Evolutionary conservation across 2,329 filamentous ascomycete species (phyloP).

Genomic region (Aspergillus fumigatiaffinis): DNA sequence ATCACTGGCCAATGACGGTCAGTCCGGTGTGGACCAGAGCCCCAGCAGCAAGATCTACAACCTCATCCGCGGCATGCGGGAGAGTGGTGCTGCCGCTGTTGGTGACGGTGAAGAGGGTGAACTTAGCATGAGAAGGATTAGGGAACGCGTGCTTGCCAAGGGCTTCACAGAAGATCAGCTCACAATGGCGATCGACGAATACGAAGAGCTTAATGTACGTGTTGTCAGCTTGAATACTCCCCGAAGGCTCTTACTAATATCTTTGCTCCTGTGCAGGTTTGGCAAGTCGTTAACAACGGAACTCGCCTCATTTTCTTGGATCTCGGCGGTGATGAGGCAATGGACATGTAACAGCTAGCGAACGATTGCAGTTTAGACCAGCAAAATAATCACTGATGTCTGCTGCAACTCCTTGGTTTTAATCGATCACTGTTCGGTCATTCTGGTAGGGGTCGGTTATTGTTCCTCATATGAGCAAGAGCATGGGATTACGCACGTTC

Average conservation of each 20-base stretch:
- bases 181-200: conserved; percentile 80
- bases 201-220: conserved; percentile 84
- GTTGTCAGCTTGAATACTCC: conserved; percentile 5
- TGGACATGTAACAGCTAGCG: conserved; percentile 40
- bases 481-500: conserved; percentile 16
- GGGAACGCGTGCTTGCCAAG: conserved; percentile 89
- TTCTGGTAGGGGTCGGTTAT: neutral
- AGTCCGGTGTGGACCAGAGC: conserved; percentile 64
- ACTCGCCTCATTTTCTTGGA: conserved; percentile 69
- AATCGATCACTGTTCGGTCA: neutral
- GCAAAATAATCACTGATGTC: neutral
- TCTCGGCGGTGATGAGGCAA: conserved; percentile 52
- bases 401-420: neutral
- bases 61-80: conserved; percentile 81
- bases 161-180: conserved; percentile 96
- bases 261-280: conserved; percentile 52
- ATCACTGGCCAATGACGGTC: conserved; percentile 70
- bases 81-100: conserved; percentile 75
- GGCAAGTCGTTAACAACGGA: conserved; percentile 71
- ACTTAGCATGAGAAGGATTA: conserved; percentile 80
- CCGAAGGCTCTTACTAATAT: conserved; percentile 36
- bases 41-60: conserved; percentile 91
- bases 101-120: conserved; percentile 70
- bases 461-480: neutral
- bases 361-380: too few species aligned